Evolutionary conservation across 2,329 filamentous ascomycete species (phyloP), one percentile per base, ranked within the genome.

Genomic region (Blumeria graminis): DNA sequence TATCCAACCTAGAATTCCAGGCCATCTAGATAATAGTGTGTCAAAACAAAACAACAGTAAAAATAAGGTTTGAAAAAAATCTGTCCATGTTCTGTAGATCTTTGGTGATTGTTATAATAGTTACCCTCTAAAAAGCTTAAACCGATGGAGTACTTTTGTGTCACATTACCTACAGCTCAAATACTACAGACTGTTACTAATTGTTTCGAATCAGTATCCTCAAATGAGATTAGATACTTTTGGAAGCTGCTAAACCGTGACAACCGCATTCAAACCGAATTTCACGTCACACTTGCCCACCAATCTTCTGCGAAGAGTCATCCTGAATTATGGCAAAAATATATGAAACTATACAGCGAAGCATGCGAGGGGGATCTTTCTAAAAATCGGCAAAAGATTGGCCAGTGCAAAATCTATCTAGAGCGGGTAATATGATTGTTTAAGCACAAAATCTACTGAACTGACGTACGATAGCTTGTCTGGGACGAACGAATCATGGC

Each of bases 261-360:
- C 1, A 76, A 82, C 18, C 84, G 92, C 56, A 70, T 96, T 6
- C 90, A 96, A 68, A 66, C 75, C n/a, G 75, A 81, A 43, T 98
- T 96, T 67, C 92, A 98, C 67, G 86, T 98, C 57, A 98, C 92
- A 0, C 76, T 98, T 41, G 87, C 95, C 67, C 92, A 98, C 68
- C 81, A 82, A 51, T 80, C 82, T 10, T 72, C 71, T 2, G 71
- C 78, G 9, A 72, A 73, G 43, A 70, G 81, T 34, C 69, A 81
- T 60, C 76, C 81, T 0, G 76, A 82, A 8, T 72, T 90, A 56
- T 98, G 92, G 92, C 70, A 82, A 56, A 76, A 74, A 56, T 90
- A 95, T 62, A 68, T 66, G 5, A 70, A 75, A n/a, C 69, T 85
- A 0, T 78, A 85, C 62, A 55, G 61, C 16, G 68, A 68, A 10